Base-by-base conservation (phyloP, 345 rosid genomes). In the Populus davidiana region DNA sequence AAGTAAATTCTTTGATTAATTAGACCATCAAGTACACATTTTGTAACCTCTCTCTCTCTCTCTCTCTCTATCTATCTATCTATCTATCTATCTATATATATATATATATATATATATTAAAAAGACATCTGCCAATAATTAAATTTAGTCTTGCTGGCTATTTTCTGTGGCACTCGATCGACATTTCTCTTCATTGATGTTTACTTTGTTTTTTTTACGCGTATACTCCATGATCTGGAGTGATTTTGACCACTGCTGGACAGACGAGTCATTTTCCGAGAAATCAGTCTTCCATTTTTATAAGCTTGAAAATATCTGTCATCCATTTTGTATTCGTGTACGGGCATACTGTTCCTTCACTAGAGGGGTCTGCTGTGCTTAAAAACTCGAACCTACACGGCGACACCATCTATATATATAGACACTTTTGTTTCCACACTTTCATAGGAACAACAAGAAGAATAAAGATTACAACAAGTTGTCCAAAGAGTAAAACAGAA, bases 261-360 rank as follows among this genome's bases (percentile, higher is more conserved):
- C 70, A 74, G 69, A 67, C 6, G n/a, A 62, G 79, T 81, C 76
- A 67, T 21, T 74, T 73, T 75, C 29, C 35, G 49, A n/a, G 67
- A 23, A 75, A 73, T 25, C 25, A 54, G 8, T 39, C 71, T 75
- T 65, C 29, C 2, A 43, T n/a, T 72, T 67, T 5, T 54, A 73
- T 64, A 80, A 75, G 76, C 77, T 75, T 41, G 59, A 56, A 79
- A 75, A 68, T 81, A 86, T 76, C 89, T 88, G 90, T 81, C 85
- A 85, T 50, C 87, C 89, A 89, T 75, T 81, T 72, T 36, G 23
- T 79, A 12, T 75, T 77, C 83, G 69, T 81, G 64, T 75, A 65
- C 66, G 43, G 62, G 41, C 63, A 68, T 61, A 73, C 80, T 50
- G 70, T 72, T 76, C 72, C 64, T 76, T 79, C 75, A 82, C 84